A percentile compares a stretch with the other conserved stretches of the same genome.
Conservation (phyloP, 805 yeast species). For the Scheffersomyces spartinae region DNA sequence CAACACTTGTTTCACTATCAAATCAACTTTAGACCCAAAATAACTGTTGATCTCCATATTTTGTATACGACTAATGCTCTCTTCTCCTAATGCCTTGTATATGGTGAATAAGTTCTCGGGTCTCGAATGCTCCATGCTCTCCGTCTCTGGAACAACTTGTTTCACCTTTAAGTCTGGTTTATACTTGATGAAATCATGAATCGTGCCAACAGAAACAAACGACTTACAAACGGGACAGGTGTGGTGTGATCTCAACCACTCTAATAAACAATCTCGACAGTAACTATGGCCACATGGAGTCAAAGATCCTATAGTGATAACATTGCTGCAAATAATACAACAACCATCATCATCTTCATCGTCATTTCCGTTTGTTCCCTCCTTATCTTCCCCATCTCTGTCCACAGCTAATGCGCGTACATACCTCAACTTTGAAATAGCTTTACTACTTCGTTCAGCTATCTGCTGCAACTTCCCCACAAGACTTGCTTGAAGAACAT, state of each 20-base stretch:
- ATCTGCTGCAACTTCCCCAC: slow-evolving; percentile 1
- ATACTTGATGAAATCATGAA: slow-evolving; percentile 60
- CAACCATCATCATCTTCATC: slow-evolving; percentile 28
- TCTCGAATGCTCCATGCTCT: slow-evolving; percentile 3
- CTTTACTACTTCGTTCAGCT: slow-evolving; percentile 12
- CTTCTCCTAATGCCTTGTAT: slow-evolving; percentile 34
- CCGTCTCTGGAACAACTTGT: slow-evolving; percentile 18
- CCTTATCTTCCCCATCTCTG: slow-evolving; percentile 3
- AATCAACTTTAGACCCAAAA: slow-evolving; percentile 83
- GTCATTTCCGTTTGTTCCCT: slow-evolving; percentile 3
- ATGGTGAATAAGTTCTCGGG: slow-evolving; percentile 21
- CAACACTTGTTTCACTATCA: slow-evolving; percentile 60
- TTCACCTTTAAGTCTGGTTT: slow-evolving; percentile 40
- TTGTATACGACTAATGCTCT: slow-evolving; percentile 32
- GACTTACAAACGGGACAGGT: slow-evolving; percentile 80
- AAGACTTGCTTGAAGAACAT: not conserved
- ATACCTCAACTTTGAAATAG: slow-evolving; percentile 24
- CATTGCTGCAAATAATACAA: slow-evolving; percentile 72
- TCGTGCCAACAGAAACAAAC: slow-evolving; percentile 33
- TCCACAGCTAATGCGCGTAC: slow-evolving; percentile 14
- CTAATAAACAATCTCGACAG: slow-evolving; percentile 68
- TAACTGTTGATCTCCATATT: slow-evolving; percentile 18
- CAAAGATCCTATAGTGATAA: slow-evolving; percentile 64
- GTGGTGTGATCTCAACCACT: slow-evolving; percentile 51
- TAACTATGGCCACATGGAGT: slow-evolving; percentile 90